Conservation (phyloP, 2,329 filamentous ascomycete species). For the Monilinia aucupariae region DNA sequence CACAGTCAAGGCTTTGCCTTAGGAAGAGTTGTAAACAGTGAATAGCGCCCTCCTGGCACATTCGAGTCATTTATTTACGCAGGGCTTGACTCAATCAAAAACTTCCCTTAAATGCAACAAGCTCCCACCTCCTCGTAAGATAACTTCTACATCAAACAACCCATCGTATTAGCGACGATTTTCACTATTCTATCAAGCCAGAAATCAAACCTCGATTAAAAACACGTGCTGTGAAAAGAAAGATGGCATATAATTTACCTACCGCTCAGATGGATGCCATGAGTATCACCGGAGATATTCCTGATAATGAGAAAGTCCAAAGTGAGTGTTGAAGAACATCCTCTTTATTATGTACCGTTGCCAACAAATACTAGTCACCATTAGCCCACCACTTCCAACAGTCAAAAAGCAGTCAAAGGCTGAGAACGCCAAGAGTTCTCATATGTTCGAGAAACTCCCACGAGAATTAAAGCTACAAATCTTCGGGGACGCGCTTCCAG, state of each 20-base stretch:
- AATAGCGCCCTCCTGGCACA: too few species aligned
- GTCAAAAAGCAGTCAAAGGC: rapidly evolving
- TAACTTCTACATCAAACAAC: background rate
- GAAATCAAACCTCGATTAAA: background rate
- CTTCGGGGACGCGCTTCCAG: background rate
- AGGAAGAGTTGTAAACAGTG: too few species aligned
- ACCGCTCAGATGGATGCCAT: too few species aligned
- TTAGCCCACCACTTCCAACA: background rate
- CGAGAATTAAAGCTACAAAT: background rate
- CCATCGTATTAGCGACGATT: background rate
- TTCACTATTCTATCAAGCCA: background rate
- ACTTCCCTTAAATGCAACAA: too few species aligned
- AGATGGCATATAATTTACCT: background rate
- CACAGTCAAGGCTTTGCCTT: too few species aligned
- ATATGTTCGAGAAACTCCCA: background rate
- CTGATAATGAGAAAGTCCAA: background rate
- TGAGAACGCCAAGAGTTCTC: background rate
- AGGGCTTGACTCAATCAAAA: too few species aligned
- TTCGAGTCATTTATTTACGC: too few species aligned
- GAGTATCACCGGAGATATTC: too few species aligned
- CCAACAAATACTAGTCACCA: background rate
- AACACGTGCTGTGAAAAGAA: background rate
- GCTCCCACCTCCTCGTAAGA: too few species aligned
- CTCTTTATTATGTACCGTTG: rapidly evolving
- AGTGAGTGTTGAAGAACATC: rapidly evolving